A percentile compares a stretch with the other conserved stretches of the same genome.
phyloP scores from a whole-genome alignment of 1,139 yeast genomes.

The Suhomyces anneliseae region DNA sequence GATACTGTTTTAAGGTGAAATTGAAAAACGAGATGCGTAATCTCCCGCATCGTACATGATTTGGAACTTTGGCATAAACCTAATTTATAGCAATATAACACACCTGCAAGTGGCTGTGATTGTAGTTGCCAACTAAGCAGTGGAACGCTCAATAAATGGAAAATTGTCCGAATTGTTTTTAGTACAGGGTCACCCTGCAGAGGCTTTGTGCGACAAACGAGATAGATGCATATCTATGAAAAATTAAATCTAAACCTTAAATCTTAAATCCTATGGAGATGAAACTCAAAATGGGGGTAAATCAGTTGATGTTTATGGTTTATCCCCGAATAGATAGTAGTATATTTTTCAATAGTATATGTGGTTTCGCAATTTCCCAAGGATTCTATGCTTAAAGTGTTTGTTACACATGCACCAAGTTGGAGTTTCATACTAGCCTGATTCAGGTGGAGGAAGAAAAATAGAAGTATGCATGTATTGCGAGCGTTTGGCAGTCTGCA shows the following conservation, averaged over 20 bases:
- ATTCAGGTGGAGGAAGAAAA: neutral
- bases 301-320: no score
- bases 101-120: neutral
- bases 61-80: neutral
- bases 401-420: neutral
- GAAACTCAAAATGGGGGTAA: no score
- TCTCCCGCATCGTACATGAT: neutral
- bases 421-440: neutral
- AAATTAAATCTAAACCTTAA: no score
- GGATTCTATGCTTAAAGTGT: neutral
- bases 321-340: no score
- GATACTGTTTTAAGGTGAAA: no score
- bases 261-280: no score
- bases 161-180: neutral
- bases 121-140: neutral
- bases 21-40: neutral
- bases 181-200: neutral
- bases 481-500: neutral
- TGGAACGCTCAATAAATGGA: neutral
- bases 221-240: neutral
- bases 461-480: slow-evolving; percentile 4
- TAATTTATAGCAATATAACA: neutral
- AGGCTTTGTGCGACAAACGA: neutral
- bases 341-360: no score
- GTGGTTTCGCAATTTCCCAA: no score